Evolutionary conservation across 148 eudicot genomes (phyloP), one percentile per base, ranked within the genome.

Genomic region (Camellia lanceoleosa): DNA sequence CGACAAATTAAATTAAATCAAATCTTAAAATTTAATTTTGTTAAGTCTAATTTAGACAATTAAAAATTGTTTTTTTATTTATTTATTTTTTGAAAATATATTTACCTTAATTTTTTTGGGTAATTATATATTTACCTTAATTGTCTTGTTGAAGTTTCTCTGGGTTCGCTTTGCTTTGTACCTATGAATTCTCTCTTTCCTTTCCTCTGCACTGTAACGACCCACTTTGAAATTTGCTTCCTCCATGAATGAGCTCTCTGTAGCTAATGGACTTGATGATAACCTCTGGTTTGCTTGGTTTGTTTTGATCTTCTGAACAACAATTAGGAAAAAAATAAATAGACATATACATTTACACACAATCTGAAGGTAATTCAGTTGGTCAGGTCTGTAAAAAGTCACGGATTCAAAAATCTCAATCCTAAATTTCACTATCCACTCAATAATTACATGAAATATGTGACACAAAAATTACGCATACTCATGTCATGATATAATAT

Each of bases 141-240:
- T 93, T 7, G 97, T 95, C 77, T 93, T 95, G 86, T 89, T 95
- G 84, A 95, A 95, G 74, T 95, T 95, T 79, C 98, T 86, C 12
- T 84, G 97, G 59, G 90, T 89, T 51, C 97, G 92, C 80, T 95
- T 95, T 13, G 97, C 97, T 86, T 88, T 87, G 86, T 95, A 95
- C 80, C 97, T 81, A 65, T 90, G 90, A 73, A 95, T 95, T 77
- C 90, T 90, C 73, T 95, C 97, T 84, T 91, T 93, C 71, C 91
- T 89, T 82, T 95, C 99, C 80, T 93, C 97, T 5, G 93, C 90
- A 83, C 84, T 92, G 73, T 95, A 95, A 43, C 85, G 86, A 64
- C 93, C 97, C 30, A 91, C 99, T 75, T 95, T 95, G 75, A 86
- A 82, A 82, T 87, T 91, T 18, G 88, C 83, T 65, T 92, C 98